These are phyloP conservation scores for Phanerochaete sordida DNA, from an alignment of 768 basidiomycete genomes.

Conservation along the genomic window DNA sequence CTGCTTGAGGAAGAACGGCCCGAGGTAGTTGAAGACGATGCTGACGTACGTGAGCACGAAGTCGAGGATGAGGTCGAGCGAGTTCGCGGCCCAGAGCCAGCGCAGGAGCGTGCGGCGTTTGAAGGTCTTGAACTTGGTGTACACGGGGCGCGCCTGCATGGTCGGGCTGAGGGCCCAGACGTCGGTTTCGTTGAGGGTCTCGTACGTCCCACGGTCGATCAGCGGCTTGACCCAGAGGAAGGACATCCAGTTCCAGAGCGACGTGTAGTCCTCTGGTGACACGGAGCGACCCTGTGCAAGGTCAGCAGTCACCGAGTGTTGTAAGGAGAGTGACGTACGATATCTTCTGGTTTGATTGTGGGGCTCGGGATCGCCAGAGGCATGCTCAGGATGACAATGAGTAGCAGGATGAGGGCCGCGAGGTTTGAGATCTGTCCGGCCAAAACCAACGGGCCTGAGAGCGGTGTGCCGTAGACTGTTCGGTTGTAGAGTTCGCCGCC, in stretches of 20 bases:
- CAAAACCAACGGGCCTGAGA: slow-evolving; percentile 32
- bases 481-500: slow-evolving; percentile 54
- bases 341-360: slow-evolving; percentile 48
- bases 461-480: slow-evolving; percentile 37
- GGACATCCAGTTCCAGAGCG: slow-evolving; percentile 67
- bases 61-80: slow-evolving; percentile 53
- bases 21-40: slow-evolving; percentile 73
- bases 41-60: slow-evolving; percentile 63
- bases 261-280: slow-evolving; percentile 76
- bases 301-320: background rate
- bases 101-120: slow-evolving; percentile 38
- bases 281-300: slow-evolving; percentile 43
- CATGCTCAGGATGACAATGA: slow-evolving; percentile 54
- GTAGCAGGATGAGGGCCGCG: slow-evolving; percentile 35
- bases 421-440: slow-evolving; percentile 38
- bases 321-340: slow-evolving; percentile 42
- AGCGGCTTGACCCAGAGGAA: slow-evolving; percentile 73
- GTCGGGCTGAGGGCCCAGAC: slow-evolving; percentile 72
- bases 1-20: slow-evolving; percentile 82
- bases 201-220: slow-evolving; percentile 43
- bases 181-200: slow-evolving; percentile 65
- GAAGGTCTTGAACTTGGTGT: slow-evolving; percentile 39
- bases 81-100: slow-evolving; percentile 43
- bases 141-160: slow-evolving; percentile 62
- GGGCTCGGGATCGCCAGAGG: slow-evolving; percentile 63